Evolutionary conservation across 2,329 filamentous ascomycete genomes (phyloP), one percentile per base, ranked within the genome.

Genomic region (Xylaria sp.): DNA sequence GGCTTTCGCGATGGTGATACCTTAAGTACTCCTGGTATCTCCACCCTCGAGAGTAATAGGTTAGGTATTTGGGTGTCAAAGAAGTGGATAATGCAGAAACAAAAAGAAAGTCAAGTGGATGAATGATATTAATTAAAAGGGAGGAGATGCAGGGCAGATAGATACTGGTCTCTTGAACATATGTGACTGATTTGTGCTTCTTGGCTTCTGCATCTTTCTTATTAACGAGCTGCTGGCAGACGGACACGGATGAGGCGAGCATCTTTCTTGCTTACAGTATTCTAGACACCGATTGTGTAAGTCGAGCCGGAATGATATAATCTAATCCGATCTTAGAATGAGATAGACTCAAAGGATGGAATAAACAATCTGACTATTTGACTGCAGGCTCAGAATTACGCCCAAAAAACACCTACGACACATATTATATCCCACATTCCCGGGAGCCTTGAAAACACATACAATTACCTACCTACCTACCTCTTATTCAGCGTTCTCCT

Each of bases 1-100:
- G 21, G 39, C 39, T 36, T 56, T 51, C 19, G 60, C 64, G 56
- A 53, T 53, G 32, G 51, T 45, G 65, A 55, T 54, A 51, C 50
- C 11, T 36, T 11, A 36, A 27, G 39, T 42, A 17, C 39, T 14
- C 19, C 9, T 53, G 14, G 27, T 21, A 45, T 56, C 42, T 57
- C 34, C 51, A 63, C 50, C 42, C 32, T n/a, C 21, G 14, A 36
- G 45, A 21, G 24, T 17, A 30, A 11, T 36, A 61, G 24, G 24
- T 4, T 27, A 27, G 24, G 24, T 27, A 27, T 27, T 30, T 19
- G 32, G 58, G n/a, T 12, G 17, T 45, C 11, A 36, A 48, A 30
- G 19, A 51, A 17, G 34, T 36, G 34, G 11, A 7, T 11, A 6
- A 36, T 36, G 11, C 34, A 36, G 8, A 11, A 36, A 36, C 3